These are phyloP conservation scores for Annulohypoxylon nitens DNA, from an alignment of 495 filamentous ascomycete species.

Conservation along the genomic window DNA sequence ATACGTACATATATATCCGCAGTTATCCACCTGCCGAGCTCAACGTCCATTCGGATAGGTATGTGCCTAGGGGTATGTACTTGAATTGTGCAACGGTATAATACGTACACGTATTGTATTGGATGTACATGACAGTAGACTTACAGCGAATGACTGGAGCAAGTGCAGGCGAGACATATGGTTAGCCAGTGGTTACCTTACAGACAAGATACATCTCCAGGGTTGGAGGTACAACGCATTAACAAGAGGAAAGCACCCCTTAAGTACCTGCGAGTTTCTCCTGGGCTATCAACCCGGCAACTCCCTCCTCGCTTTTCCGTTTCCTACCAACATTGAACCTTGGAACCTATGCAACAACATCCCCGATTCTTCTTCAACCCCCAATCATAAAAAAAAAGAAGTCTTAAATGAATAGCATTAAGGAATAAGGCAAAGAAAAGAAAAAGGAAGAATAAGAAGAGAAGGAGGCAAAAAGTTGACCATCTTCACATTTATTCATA, in stretches of 20 bases:
- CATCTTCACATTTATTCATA: background rate
- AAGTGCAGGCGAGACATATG: slow-evolving; percentile 13
- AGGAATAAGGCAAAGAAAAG: slow-evolving; percentile 14
- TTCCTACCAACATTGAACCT: background rate
- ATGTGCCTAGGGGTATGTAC: slow-evolving; percentile 12
- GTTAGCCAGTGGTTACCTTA: slow-evolving; percentile 25
- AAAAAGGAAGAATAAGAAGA: slow-evolving; percentile 23
- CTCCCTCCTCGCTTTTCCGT: slow-evolving; percentile 42
- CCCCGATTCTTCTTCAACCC: slow-evolving; percentile 33
- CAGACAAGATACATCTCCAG: slow-evolving; percentile 19
- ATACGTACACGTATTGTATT: slow-evolving; percentile 42
- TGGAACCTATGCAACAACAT: slow-evolving; percentile 39
- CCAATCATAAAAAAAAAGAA: slow-evolving; percentile 32
- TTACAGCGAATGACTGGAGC: slow-evolving; percentile 18
- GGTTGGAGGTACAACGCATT: slow-evolving; percentile 20
- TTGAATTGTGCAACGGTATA: slow-evolving; percentile 36
- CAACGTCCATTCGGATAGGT: slow-evolving; percentile 11
- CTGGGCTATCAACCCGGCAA: slow-evolving; percentile 46
- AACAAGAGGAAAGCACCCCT: slow-evolving; percentile 30
- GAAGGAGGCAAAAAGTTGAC: slow-evolving; percentile 19
- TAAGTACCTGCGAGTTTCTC: slow-evolving; percentile 42
- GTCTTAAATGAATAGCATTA: slow-evolving; percentile 2
- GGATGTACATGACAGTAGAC: slow-evolving; percentile 30
- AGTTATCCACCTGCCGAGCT: slow-evolving; percentile 36
- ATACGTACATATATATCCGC: slow-evolving; percentile 18